Conservation (phyloP, 2,329 filamentous ascomycete species). For the Orbilia quercus region DNA sequence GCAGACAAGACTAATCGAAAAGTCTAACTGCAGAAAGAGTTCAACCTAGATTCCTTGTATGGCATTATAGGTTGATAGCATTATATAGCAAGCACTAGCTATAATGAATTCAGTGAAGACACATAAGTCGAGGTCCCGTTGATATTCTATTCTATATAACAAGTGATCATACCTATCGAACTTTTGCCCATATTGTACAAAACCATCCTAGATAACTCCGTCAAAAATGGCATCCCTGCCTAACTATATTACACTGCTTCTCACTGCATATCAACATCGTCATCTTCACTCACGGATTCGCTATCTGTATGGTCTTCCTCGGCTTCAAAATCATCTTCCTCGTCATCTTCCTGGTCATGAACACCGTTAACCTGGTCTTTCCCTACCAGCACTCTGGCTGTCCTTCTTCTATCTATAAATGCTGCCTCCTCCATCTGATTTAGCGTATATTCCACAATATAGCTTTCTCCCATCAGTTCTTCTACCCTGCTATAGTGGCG, state of each 20-base stretch:
- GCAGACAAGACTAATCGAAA: constrained; percentile 81
- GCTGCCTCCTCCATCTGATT: constrained; percentile 61
- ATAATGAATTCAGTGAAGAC: constrained; percentile 22
- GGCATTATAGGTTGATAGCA: background rate
- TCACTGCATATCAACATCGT: constrained; percentile 38
- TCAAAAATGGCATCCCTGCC: constrained; percentile 1
- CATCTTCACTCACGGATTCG: constrained; percentile 17
- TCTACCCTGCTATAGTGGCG: constrained; percentile 90
- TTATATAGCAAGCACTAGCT: constrained; percentile 10
- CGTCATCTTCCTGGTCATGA: constrained; percentile 16
- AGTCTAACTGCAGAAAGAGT: background rate
- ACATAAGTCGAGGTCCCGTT: constrained; percentile 3
- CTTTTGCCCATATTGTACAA: constrained; percentile 50
- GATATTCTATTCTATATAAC: constrained; percentile 37
- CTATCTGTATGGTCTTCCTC: constrained; percentile 1
- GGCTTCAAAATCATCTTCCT: constrained; percentile 21
- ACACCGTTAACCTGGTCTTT: constrained; percentile 32
- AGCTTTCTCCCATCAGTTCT: constrained; percentile 92
- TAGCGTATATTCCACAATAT: constrained; percentile 86
- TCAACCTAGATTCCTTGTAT: background rate
- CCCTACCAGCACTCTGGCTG: constrained; percentile 19
- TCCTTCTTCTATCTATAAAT: constrained; percentile 40
- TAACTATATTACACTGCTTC: constrained; percentile 1
- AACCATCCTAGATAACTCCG: constrained; percentile 37
- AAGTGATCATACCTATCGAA: constrained; percentile 32